A percentile compares a stretch with the other conserved stretches of the same genome.
phyloP scores from a whole-genome alignment of 768 basidiomycete genomes.

The Phanerodontia chrysosporium region DNA sequence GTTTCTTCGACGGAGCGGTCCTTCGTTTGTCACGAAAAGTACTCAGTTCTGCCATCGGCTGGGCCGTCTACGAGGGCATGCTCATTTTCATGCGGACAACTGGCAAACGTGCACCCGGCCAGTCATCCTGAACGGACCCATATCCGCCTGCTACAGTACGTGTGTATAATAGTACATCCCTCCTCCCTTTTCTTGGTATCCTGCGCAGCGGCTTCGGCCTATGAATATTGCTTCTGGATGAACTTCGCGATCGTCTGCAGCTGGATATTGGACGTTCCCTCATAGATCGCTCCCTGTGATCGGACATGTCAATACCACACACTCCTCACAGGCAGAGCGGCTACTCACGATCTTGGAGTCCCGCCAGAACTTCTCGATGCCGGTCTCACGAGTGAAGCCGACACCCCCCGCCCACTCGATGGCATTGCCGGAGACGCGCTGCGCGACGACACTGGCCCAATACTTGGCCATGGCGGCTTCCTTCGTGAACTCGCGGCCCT shows the following conservation, averaged over 20 bases:
- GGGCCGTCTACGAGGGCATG: constrained; percentile 85
- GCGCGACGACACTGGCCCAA: constrained; percentile 84
- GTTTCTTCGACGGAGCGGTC: constrained; percentile 85
- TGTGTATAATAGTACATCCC: constrained; percentile 1
- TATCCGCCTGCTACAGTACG: background rate
- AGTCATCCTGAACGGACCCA: background rate
- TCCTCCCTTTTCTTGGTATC: background rate
- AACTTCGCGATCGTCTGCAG: constrained; percentile 88
- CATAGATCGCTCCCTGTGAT: constrained; percentile 79
- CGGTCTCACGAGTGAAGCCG: constrained; percentile 90
- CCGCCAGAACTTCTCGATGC: constrained; percentile 94
- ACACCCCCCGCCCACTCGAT: constrained; percentile 97
- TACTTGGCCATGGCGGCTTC: constrained; percentile 99
- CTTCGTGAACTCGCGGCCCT: constrained; percentile 79
- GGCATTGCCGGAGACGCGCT: constrained; percentile 80
- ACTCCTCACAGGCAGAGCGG: background rate
- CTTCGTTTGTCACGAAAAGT: constrained; percentile 84
- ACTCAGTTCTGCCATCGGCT: constrained; percentile 83
- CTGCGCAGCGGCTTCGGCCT: constrained; percentile 2
- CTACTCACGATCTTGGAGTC: constrained; percentile 92
- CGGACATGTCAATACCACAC: background rate
- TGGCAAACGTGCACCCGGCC: background rate
- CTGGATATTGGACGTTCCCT: constrained; percentile 98
- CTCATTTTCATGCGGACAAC: constrained; percentile 46
- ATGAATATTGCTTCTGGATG: constrained; percentile 82